phyloP scores from a whole-genome alignment of 2,329 filamentous ascomycete genomes.

The Penicillium sp. region DNA sequence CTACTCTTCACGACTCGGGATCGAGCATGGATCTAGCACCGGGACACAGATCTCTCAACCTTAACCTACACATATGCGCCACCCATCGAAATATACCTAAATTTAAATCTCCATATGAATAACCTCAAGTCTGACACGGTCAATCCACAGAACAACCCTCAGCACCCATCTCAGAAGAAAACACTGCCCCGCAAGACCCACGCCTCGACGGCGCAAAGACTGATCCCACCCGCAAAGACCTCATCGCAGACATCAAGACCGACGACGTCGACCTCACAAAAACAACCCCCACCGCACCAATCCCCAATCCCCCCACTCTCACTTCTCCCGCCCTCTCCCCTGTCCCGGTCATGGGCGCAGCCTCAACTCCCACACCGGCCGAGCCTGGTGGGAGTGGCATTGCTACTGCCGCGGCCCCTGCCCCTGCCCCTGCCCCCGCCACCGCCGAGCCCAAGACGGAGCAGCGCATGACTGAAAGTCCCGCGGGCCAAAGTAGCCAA shows the following conservation, averaged over 20 bases:
- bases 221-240: neutral
- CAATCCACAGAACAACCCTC: constrained; percentile 31
- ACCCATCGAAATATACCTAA: neutral
- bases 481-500: constrained; percentile 7
- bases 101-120: too few species aligned
- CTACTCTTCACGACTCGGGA: neutral
- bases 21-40: neutral
- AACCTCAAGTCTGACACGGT: neutral
- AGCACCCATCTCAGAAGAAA: constrained; percentile 21
- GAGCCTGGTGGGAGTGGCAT: neutral
- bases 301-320: neutral
- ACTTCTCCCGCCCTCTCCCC: neutral
- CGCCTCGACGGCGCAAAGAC: constrained; percentile 11
- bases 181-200: constrained; percentile 26
- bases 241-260: neutral
- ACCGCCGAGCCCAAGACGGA: constrained; percentile 6
- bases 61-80: neutral
- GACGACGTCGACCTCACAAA: neutral
- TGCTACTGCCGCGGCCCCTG: too few species aligned
- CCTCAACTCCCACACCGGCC: neutral
- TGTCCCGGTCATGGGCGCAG: neutral
- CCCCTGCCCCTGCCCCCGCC: neutral
- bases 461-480: constrained; percentile 18
- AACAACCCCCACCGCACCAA: neutral
- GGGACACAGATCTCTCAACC: neutral